Conservation (phyloP, 2,329 filamentous ascomycete species). For the Clonostachys rosea region DNA sequence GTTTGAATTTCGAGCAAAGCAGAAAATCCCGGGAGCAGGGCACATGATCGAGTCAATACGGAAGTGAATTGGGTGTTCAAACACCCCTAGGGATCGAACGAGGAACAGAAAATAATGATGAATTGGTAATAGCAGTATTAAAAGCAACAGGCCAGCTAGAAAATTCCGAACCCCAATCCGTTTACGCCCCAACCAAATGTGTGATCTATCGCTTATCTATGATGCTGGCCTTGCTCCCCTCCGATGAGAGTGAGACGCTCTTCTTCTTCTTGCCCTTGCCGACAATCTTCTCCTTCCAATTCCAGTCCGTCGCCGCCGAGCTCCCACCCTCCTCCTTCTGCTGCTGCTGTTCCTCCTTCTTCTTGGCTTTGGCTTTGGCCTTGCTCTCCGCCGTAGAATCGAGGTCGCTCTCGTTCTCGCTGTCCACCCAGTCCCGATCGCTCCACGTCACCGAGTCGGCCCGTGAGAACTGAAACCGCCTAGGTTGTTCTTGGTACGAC, state of each 20-base stretch:
- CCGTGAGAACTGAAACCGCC: constrained; percentile 11
- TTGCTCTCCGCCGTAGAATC: constrained; percentile 13
- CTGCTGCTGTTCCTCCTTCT: constrained; percentile 11
- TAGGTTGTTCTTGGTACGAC: constrained; percentile 4
- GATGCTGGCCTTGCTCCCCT: too few species aligned
- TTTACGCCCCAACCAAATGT: too few species aligned
- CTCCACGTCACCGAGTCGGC: constrained; percentile 60
- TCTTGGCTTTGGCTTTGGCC: constrained; percentile 7
- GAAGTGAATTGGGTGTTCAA: too few species aligned
- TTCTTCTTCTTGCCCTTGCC: constrained; percentile 26
- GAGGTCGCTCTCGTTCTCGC: constrained; percentile 36
- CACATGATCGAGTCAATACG: too few species aligned
- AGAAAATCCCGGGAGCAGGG: too few species aligned
- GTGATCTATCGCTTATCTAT: too few species aligned
- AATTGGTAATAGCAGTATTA: too few species aligned
- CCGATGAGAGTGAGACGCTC: background rate
- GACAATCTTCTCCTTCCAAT: constrained; percentile 51
- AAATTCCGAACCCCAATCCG: too few species aligned
- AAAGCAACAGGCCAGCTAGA: too few species aligned
- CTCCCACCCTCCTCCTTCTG: constrained; percentile 13
- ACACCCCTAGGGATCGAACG: too few species aligned
- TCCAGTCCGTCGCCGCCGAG: constrained; percentile 29
- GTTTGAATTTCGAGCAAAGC: too few species aligned
- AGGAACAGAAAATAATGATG: too few species aligned
- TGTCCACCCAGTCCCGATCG: constrained; percentile 59